Percentiles rank a stretch among this genome's conserved stretches.
Conservation (phyloP, 2,329 filamentous ascomycete species). For the Phialophora expanda region DNA sequence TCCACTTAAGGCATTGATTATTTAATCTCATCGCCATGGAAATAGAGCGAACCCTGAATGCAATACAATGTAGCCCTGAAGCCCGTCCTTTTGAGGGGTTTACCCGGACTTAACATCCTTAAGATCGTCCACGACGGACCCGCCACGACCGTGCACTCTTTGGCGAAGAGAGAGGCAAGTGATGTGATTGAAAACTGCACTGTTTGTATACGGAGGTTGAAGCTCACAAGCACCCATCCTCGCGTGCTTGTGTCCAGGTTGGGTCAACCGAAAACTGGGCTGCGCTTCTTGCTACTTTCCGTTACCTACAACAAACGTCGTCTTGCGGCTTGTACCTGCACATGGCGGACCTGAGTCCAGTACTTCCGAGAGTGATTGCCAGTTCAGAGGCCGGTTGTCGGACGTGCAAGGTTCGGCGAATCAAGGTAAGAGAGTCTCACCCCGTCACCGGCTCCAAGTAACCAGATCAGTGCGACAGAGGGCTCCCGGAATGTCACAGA, state of each 20-base stretch:
- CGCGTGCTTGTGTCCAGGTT: neutral
- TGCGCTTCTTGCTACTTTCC: neutral
- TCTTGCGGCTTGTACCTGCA: neutral
- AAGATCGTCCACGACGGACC: neutral
- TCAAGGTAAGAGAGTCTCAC: slow-evolving; percentile 39
- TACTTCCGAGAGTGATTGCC: neutral
- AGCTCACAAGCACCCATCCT: neutral
- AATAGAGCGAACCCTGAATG: neutral
- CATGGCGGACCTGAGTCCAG: neutral
- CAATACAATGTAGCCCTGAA: neutral
- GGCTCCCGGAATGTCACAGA: slow-evolving; percentile 39
- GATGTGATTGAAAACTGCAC: neutral
- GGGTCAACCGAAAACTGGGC: neutral
- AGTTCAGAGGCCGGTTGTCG: slow-evolving; percentile 36
- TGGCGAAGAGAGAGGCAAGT: neutral
- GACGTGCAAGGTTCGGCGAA: slow-evolving; percentile 41
- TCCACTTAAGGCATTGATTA: neutral
- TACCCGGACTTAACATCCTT: neutral
- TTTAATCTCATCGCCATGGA: neutral
- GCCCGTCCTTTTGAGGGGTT: neutral
- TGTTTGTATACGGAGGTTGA: neutral
- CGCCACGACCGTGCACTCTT: neutral
- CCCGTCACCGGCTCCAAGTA: neutral
- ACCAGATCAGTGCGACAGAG: slow-evolving; percentile 40
- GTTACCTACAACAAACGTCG: neutral